Conservation (phyloP, 176 grass and related monocot genomes). For the Saccharum officinarum region DNA sequence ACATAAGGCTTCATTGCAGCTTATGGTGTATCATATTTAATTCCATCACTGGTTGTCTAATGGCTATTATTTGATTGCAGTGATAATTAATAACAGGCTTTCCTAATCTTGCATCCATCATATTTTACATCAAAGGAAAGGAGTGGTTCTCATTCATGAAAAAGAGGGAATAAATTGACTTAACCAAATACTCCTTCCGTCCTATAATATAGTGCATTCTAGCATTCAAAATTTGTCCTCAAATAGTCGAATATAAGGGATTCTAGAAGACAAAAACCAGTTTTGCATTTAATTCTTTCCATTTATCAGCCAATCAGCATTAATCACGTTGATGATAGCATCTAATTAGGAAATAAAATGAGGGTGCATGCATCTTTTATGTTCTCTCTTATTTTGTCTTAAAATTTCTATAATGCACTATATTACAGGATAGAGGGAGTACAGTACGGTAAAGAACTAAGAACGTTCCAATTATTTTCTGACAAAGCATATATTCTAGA, state of each 20-base stretch:
- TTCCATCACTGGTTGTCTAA: neutral
- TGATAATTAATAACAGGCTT: conserved; percentile 16
- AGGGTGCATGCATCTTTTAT: no score
- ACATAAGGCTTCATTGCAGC: conserved; percentile 7
- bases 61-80: neutral
- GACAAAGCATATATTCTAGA: conserved; percentile 14
- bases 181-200: neutral
- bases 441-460: conserved; percentile 2
- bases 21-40: conserved; percentile 17
- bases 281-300: no score
- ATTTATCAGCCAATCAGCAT: no score
- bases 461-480: neutral
- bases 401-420: no score
- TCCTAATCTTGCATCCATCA: conserved; percentile 3
- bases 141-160: neutral
- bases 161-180: neutral
- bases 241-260: no score
- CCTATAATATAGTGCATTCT: no score
- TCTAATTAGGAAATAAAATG: no score
- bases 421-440: no score
- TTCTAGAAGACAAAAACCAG: no score
- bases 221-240: no score
- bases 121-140: conserved; percentile 18
- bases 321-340: no score
- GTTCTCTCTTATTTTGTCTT: no score